phyloP scores from a whole-genome alignment of 2,329 filamentous ascomycete genomes.

The Trichoderma asperellum region DNA sequence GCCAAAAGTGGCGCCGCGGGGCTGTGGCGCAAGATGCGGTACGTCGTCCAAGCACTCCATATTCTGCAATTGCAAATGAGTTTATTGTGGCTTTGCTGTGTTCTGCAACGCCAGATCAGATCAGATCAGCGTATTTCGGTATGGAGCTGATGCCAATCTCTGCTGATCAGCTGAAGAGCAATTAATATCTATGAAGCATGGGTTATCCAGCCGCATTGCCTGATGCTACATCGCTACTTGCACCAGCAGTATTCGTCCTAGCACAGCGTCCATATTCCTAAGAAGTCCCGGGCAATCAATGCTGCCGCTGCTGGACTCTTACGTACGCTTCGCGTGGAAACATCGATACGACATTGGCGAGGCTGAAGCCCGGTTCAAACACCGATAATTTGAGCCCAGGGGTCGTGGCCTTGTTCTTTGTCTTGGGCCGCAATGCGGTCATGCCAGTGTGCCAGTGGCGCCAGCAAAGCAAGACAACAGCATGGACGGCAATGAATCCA shows the following conservation, averaged over 20 bases:
- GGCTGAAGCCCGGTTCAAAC: slow-evolving; percentile 11
- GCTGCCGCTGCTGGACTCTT: too few species aligned
- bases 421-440: background rate
- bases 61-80: background rate
- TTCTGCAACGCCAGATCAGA: background rate
- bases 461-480: background rate
- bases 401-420: slow-evolving; percentile 4
- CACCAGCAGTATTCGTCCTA: background rate
- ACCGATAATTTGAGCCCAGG: slow-evolving; percentile 4
- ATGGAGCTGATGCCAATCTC: background rate
- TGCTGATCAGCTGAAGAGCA: background rate
- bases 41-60: background rate
- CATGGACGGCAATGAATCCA: background rate
- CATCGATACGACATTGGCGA: background rate
- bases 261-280: background rate
- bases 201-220: background rate
- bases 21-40: slow-evolving; percentile 7
- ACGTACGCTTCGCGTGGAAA: background rate
- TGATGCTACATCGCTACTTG: background rate
- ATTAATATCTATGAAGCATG: background rate
- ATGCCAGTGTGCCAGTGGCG: background rate
- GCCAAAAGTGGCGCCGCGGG: slow-evolving; percentile 13
- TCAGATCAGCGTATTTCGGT: background rate
- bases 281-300: background rate
- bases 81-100: background rate